Conservation (phyloP, 1,284 basidiomycete species). For the Mycena citricolor region DNA sequence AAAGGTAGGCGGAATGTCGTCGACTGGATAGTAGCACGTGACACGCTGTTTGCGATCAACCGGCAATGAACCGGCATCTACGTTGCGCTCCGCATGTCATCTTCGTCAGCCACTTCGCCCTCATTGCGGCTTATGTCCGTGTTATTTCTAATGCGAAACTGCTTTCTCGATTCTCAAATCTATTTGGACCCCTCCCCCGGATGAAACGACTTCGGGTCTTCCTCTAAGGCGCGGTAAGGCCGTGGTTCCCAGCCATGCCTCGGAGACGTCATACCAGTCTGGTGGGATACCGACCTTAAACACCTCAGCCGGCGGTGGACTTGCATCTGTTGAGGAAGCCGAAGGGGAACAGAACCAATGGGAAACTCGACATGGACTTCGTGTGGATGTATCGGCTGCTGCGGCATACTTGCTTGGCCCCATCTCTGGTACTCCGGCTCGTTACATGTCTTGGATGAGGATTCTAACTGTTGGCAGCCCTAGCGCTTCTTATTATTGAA, state of each 20-base stretch:
- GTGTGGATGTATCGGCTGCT: slow-evolving; percentile 71
- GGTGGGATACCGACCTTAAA: slow-evolving; percentile 64
- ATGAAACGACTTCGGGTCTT: slow-evolving; percentile 46
- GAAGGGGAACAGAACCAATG: slow-evolving; percentile 60
- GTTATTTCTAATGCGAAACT: neutral
- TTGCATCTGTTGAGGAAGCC: slow-evolving; percentile 41
- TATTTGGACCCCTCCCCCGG: slow-evolving; percentile 56
- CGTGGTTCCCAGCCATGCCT: slow-evolving; percentile 58
- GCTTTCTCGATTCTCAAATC: slow-evolving; percentile 18
- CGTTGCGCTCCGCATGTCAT: too few species aligned
- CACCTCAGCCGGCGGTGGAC: slow-evolving; percentile 43
- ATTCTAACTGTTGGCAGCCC: slow-evolving; percentile 42
- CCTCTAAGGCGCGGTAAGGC: slow-evolving; percentile 34
- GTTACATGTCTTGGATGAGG: neutral
- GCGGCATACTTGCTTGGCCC: slow-evolving; percentile 73
- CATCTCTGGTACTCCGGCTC: slow-evolving; percentile 59
- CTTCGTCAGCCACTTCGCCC: slow-evolving; percentile 32
- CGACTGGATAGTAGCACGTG: too few species aligned
- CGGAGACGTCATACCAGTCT: slow-evolving; percentile 69
- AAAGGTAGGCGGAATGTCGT: too few species aligned
- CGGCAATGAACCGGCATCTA: too few species aligned
- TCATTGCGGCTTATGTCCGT: slow-evolving; percentile 58
- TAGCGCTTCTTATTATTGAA: slow-evolving; percentile 74
- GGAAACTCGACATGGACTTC: slow-evolving; percentile 70
- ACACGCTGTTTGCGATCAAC: too few species aligned